phyloP scores from a whole-genome alignment of 169 alveolate genomes.

The Babesia divergens region DNA sequence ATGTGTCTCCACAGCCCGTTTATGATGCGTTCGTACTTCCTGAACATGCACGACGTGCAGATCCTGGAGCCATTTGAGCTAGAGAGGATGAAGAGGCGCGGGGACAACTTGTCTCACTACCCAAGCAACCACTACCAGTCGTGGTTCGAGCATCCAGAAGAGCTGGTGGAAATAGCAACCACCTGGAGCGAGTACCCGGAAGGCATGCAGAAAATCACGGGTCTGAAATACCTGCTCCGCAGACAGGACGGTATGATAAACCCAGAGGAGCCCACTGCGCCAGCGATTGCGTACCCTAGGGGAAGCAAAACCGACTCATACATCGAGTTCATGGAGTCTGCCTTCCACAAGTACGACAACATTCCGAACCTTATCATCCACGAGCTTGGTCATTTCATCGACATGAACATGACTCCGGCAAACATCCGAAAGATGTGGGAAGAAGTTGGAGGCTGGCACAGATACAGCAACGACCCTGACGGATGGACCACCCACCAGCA shows the following conservation, averaged over 20 bases:
- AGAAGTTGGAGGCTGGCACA: constrained; percentile 69
- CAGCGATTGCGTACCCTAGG: constrained; percentile 79
- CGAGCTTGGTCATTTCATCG: constrained; percentile 73
- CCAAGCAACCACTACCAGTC: constrained; percentile 69
- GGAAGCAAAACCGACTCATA: constrained; percentile 66
- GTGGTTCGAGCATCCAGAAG: constrained; percentile 76
- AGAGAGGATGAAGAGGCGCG: not conserved
- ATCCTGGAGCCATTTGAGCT: constrained; percentile 64
- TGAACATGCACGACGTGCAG: constrained; percentile 65
- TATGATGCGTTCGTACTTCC: constrained; percentile 44
- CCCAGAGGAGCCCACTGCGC: constrained; percentile 78
- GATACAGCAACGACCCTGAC: constrained; percentile 71
- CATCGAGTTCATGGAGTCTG: constrained; percentile 79
- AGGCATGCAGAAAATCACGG: constrained; percentile 75
- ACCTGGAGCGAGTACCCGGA: constrained; percentile 77
- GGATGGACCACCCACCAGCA: constrained; percentile 73
- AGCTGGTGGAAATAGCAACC: constrained; percentile 74
- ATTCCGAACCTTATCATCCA: constrained; percentile 69
- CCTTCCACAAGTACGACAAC: constrained; percentile 68
- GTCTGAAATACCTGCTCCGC: constrained; percentile 68
- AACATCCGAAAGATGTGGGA: constrained; percentile 62
- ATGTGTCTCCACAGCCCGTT: constrained; percentile 52
- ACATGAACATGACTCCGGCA: constrained; percentile 47
- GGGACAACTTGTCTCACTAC: constrained; percentile 53
- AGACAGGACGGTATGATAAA: constrained; percentile 72